Evolutionary conservation across 1,139 yeast genomes (phyloP).

Genomic region (Saccharomyces pastorianus): DNA sequence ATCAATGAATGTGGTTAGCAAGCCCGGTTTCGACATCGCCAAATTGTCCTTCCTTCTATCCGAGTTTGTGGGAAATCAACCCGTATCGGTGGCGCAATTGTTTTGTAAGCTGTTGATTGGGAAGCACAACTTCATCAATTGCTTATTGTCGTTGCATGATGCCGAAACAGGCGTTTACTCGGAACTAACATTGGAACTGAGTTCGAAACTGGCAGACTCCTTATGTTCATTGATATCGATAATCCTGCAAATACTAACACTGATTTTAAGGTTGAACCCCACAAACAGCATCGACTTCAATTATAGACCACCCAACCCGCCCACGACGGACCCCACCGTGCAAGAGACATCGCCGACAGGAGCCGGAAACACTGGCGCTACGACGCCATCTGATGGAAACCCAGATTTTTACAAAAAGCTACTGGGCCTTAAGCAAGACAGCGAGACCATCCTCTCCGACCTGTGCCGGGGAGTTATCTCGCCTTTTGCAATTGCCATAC

Average conservation of each 20-base stretch:
- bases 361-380: not conserved
- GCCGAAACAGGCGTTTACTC: slow-evolving; percentile 4
- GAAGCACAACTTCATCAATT: slow-evolving; percentile 18
- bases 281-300: slow-evolving; percentile 27
- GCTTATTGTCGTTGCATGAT: slow-evolving; percentile 14
- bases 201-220: slow-evolving; percentile 13
- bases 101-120: slow-evolving; percentile 18
- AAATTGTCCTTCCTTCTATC: not conserved
- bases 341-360: not conserved
- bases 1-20: slow-evolving; percentile 4
- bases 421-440: slow-evolving; percentile 23
- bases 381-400: slow-evolving; percentile 7
- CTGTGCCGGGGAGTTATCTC: slow-evolving; percentile 22
- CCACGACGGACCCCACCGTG: not conserved
- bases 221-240: slow-evolving; percentile 19
- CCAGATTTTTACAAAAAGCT: slow-evolving; percentile 23
- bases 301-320: slow-evolving; percentile 12
- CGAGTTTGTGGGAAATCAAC: slow-evolving; percentile 6
- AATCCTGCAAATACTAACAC: slow-evolving; percentile 19
- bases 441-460: slow-evolving; percentile 15
- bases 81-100: slow-evolving; percentile 10
- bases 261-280: slow-evolving; percentile 24
- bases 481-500: slow-evolving; percentile 25
- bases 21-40: not conserved
- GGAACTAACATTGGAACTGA: slow-evolving; percentile 3